Conservation (phyloP, 768 basidiomycete species). For the Inosperma sp. region DNA sequence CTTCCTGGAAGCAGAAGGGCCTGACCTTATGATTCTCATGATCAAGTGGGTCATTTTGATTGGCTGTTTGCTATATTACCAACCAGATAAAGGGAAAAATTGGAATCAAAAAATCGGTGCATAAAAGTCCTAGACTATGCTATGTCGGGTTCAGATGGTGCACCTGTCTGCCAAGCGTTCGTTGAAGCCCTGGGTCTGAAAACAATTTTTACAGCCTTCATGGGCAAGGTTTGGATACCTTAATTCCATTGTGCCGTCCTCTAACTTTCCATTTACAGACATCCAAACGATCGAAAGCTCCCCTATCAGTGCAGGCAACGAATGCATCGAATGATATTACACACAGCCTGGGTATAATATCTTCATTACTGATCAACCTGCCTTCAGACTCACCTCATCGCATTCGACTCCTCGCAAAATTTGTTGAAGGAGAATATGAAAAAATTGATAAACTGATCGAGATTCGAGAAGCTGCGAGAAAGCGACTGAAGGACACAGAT, state of each 20-base stretch:
- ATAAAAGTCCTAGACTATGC: slow-evolving; percentile 93
- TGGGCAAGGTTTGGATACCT: slow-evolving; percentile 73
- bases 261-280: slow-evolving; percentile 26
- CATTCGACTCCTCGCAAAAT: slow-evolving; percentile 84
- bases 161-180: slow-evolving; percentile 73
- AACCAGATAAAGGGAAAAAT: slow-evolving; percentile 59
- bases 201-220: slow-evolving; percentile 83
- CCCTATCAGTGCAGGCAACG: slow-evolving; percentile 31
- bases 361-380: slow-evolving; percentile 83
- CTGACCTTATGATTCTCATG: slow-evolving; percentile 96
- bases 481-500: slow-evolving; percentile 57
- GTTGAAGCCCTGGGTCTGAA: slow-evolving; percentile 86
- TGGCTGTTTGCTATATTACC: background rate
- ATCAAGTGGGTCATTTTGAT: slow-evolving; percentile 66
- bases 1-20: slow-evolving; percentile 88
- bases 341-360: slow-evolving; percentile 84
- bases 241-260: background rate
- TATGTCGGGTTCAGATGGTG: slow-evolving; percentile 70
- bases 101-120: slow-evolving; percentile 71
- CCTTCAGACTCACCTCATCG: slow-evolving; percentile 78
- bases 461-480: slow-evolving; percentile 66
- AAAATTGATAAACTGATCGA: slow-evolving; percentile 93
- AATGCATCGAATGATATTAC: slow-evolving; percentile 76
- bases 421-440: slow-evolving; percentile 89
- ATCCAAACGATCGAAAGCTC: slow-evolving; percentile 65